These are phyloP conservation scores for Mesembryanthemum crystallinum DNA, from an alignment of 148 eudicot species.

Conservation along the genomic window DNA sequence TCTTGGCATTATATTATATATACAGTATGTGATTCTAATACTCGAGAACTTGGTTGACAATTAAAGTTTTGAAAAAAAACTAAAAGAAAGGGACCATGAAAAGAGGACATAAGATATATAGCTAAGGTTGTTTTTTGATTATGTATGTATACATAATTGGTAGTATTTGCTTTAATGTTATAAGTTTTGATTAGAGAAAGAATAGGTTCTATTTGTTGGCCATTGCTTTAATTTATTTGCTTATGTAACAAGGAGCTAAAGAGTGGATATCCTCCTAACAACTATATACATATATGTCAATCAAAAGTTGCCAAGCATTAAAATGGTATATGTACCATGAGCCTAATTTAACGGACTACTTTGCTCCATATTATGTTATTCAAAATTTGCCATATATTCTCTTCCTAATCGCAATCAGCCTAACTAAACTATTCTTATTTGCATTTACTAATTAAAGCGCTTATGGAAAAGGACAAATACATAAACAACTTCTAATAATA, in stretches of 20 bases:
- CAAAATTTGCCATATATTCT: constrained; percentile 3
- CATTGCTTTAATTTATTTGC: background rate
- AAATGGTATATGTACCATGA: constrained; percentile 12
- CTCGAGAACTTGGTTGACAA: background rate
- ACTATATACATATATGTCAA: constrained; percentile 7
- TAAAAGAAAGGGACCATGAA: background rate
- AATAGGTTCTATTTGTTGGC: constrained; percentile 19
- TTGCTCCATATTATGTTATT: background rate
- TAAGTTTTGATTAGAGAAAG: background rate
- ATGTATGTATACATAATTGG: too few species aligned
- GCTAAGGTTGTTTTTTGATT: too few species aligned
- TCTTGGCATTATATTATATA: background rate
- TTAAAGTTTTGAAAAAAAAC: background rate
- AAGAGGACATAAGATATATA: background rate
- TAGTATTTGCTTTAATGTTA: too few species aligned
- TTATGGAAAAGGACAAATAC: background rate
- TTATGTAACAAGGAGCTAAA: background rate
- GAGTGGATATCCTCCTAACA: constrained; percentile 12
- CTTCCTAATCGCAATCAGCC: constrained; percentile 1
- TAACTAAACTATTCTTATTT: background rate
- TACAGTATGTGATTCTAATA: background rate
- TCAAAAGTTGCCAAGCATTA: background rate
- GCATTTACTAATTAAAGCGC: background rate
- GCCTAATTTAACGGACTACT: background rate
- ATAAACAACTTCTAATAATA: background rate